These are phyloP conservation scores for Ophiostoma perfectum DNA, from an alignment of 2,329 filamentous ascomycete genomes.

Conservation along the genomic window DNA sequence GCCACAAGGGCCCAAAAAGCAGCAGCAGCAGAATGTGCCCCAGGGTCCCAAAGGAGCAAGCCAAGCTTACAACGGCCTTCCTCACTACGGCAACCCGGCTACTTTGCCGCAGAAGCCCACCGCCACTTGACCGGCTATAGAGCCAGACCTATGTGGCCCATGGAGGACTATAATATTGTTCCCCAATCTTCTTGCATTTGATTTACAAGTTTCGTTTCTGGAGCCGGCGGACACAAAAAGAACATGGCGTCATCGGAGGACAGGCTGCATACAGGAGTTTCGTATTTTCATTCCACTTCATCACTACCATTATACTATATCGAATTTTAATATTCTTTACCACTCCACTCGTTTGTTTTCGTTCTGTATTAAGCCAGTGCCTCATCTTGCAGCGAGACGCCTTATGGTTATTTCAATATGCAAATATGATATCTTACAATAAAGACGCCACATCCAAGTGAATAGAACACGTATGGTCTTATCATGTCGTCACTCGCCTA, in stretches of 20 bases:
- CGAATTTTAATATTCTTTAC: neutral
- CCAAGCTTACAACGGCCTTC: conserved; percentile 49
- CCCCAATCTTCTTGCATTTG: neutral
- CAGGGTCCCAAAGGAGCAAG: conserved; percentile 31
- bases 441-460: no score
- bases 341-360: no score
- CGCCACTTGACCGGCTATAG: conserved; percentile 34
- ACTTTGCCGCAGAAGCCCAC: conserved; percentile 54
- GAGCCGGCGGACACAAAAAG: neutral
- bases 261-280: conserved; percentile 21
- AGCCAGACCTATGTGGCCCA: neutral
- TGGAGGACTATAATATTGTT: neutral
- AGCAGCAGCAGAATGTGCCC: conserved; percentile 23
- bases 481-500: neutral
- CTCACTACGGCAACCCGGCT: conserved; percentile 55
- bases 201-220: neutral
- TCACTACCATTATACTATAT: neutral
- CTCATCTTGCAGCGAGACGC: no score
- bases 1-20: conserved; percentile 30
- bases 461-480: no score
- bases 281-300: neutral
- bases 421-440: no score
- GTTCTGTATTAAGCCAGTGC: no score
- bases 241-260: conserved; percentile 18
- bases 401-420: no score